Conservation (phyloP, 257 asterid species). For the Solanum chilense region DNA sequence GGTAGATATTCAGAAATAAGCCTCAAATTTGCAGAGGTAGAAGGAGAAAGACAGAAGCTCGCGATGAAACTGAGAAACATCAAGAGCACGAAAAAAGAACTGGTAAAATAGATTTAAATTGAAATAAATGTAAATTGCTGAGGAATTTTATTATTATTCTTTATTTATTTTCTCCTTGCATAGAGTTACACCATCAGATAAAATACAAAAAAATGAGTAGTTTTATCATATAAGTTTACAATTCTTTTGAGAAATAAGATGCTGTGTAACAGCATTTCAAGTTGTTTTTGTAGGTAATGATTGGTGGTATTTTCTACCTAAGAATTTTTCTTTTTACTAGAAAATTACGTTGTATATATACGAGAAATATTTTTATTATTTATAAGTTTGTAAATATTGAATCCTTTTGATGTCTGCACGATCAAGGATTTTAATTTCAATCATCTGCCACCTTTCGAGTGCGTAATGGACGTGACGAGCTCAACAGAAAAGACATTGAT, state of each 20-base stretch:
- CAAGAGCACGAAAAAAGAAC: slow-evolving; percentile 55
- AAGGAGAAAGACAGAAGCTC: slow-evolving; percentile 92
- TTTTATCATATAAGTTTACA: neutral
- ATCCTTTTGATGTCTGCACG: neutral
- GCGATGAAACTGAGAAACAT: slow-evolving; percentile 61
- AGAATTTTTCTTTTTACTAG: neutral
- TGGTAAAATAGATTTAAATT: neutral
- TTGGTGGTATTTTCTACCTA: neutral
- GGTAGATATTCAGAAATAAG: slow-evolving; percentile 95
- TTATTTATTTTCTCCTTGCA: neutral
- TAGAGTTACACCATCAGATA: neutral
- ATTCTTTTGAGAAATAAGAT: neutral
- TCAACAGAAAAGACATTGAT: neutral
- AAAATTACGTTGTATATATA: neutral
- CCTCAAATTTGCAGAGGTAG: slow-evolving; percentile 97
- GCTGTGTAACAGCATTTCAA: neutral
- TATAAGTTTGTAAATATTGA: too few relatives aligned
- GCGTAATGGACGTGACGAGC: neutral
- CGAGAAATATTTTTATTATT: neutral
- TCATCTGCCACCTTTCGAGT: neutral
- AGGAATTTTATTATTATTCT: neutral
- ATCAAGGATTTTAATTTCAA: too few relatives aligned
- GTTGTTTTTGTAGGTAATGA: neutral
- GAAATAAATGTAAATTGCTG: neutral
- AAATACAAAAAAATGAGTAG: neutral